phyloP scores from a whole-genome alignment of 129 eudicot species.

The Artemisia annua region DNA sequence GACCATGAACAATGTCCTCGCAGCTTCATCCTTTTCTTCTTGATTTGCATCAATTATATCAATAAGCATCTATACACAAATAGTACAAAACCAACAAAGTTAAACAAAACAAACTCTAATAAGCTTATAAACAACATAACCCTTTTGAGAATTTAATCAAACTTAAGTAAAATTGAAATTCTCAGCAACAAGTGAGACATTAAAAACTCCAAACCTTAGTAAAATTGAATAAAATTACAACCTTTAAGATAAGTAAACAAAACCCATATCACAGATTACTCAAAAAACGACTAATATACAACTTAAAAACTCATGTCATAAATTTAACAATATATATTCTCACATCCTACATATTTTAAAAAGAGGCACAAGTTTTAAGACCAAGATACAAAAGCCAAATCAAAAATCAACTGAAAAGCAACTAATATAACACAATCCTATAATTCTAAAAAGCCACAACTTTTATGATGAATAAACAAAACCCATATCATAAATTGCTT shows the following conservation, averaged over 20 bases:
- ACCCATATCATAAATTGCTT: neutral
- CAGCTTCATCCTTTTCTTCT: neutral
- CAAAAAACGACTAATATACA: no score
- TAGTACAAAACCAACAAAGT: neutral
- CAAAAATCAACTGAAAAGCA: neutral
- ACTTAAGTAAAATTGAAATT: constrained; percentile 64
- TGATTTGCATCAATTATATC: constrained; percentile 32
- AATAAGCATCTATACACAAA: constrained; percentile 40
- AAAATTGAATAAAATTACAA: no score
- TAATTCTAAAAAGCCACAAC: neutral
- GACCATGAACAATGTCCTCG: constrained; percentile 74
- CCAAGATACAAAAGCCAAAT: neutral
- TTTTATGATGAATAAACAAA: neutral
- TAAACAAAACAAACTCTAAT: neutral
- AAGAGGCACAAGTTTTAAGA: neutral
- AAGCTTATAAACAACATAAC: neutral
- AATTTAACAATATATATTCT: no score
- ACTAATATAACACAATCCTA: constrained; percentile 9
- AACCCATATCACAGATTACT: no score
- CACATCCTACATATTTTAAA: neutral
- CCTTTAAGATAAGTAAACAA: no score
- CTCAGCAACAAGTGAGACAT: constrained; percentile 55
- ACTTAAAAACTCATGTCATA: no score
- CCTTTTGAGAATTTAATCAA: constrained; percentile 14
- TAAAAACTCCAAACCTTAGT: constrained; percentile 34